Percentiles rank a stretch among this genome's conserved stretches.
phyloP scores from a whole-genome alignment of 371 early-diverging fungal genomes.

The Ordospora colligata region DNA sequence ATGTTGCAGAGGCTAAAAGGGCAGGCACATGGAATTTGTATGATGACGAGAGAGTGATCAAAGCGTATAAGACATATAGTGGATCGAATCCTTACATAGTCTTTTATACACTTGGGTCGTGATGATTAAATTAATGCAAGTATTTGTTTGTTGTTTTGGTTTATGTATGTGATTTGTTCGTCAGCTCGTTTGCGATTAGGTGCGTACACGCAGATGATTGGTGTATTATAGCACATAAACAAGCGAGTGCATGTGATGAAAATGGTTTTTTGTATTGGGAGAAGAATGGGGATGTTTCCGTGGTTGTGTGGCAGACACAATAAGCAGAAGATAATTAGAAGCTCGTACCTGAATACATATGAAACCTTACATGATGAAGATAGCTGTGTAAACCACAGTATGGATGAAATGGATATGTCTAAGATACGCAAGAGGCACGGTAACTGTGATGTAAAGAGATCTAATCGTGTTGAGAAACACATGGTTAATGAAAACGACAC shows the following conservation, averaged over 20 bases:
- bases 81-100: conserved; percentile 38
- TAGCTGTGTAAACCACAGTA: neutral
- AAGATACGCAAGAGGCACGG: too few relatives aligned
- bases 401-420: too few relatives aligned
- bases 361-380: neutral
- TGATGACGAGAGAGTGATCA: conserved; percentile 45
- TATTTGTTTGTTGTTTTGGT: too few relatives aligned
- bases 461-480: too few relatives aligned
- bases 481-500: too few relatives aligned
- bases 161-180: too few relatives aligned
- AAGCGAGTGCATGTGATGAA: too few relatives aligned
- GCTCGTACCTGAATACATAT: neutral
- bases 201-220: too few relatives aligned
- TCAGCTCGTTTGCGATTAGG: too few relatives aligned
- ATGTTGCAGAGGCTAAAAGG: conserved; percentile 43
- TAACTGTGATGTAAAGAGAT: too few relatives aligned
- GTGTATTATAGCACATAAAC: too few relatives aligned
- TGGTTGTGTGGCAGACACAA: neutral
- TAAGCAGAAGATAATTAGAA: neutral
- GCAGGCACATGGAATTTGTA: conserved; percentile 29
- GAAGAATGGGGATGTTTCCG: neutral
- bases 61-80: neutral
- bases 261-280: neutral
- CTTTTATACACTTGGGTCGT: conserved; percentile 24
- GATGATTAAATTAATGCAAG: neutral